Base-by-base conservation (phyloP, 148 eudicot species). In the Cornus kousa region DNA sequence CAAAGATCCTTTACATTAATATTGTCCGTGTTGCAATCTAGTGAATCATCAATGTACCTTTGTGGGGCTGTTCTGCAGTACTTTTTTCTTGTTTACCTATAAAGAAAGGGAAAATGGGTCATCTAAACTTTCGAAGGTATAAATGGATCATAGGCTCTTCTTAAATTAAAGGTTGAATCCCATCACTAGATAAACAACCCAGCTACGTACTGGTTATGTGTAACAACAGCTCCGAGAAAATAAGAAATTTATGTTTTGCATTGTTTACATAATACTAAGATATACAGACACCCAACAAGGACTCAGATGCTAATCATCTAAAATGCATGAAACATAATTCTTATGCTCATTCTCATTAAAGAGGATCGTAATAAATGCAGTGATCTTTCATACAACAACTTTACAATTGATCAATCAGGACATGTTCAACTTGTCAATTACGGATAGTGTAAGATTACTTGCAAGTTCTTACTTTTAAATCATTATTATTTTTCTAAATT, bases 341-440 rank as follows among this genome's bases (percentile, higher is more conserved):
- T 33, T 68, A 68, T 32, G 5, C 59, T 68, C 50, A 19, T 70
- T 46, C 20, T 39, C 1, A 9, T 28, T 37, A 35, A 39, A 75
- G 31, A 20, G 16, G 9, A 8, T 40, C 23, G 66, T 46, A 24
- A 65, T 3, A 71, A 13, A 1, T 72, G 24, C 84, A 81, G 84
- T 81, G 84, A 81, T 57, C 73, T 81, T n/a, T 81, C 84, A 16
- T 81, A 64, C 72, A 81, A 81, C 77, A 81, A 77, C 57, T 43
- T 81, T 46, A 76, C 80, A 22, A 4, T 13, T 57, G 35, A 8
- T 20, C 28, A 14, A 60, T 55, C 68, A n/a, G 62, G 65, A 22
- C 28, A 28, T 7, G 5, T 64, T 46, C 22, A 33, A 65, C 23
- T 32, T 81, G 84, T 72, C 84, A 81, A 57, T 39, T 43, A 70